phyloP scores from a whole-genome alignment of 2,329 filamentous ascomycete genomes.

The Mycosphaerella sp. region DNA sequence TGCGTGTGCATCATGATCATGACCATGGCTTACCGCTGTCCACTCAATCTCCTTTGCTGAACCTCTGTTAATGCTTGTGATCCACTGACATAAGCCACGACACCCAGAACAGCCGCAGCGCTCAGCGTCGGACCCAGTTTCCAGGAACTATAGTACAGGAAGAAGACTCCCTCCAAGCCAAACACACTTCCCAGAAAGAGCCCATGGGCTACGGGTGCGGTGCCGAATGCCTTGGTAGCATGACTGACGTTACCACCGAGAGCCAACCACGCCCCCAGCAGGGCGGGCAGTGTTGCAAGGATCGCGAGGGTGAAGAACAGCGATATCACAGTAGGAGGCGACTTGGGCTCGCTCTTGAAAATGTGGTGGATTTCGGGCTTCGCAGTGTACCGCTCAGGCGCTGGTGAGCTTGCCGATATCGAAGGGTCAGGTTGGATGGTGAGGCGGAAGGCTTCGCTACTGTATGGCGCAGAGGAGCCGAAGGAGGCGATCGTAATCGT shows the following conservation, averaged over 20 bases:
- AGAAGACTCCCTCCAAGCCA: constrained; percentile 85
- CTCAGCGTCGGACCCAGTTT: constrained; percentile 86
- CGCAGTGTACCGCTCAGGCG: constrained; percentile 75
- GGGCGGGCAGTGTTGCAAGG: constrained; percentile 62
- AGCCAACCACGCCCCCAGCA: constrained; percentile 67
- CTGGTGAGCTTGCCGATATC: constrained; percentile 55
- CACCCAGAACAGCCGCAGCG: constrained; percentile 59
- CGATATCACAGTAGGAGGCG: constrained; percentile 72
- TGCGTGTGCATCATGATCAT: background rate
- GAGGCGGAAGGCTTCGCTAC: constrained; percentile 66
- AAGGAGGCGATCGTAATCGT: constrained; percentile 81
- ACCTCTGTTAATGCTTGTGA: constrained; percentile 89
- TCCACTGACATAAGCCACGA: constrained; percentile 75
- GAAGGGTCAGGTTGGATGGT: constrained; percentile 58
- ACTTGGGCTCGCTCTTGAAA: constrained; percentile 74
- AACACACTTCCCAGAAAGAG: constrained; percentile 83
- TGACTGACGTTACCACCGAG: constrained; percentile 81
- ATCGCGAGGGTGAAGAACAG: constrained; percentile 70
- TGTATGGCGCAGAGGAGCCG: constrained; percentile 62
- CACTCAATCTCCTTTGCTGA: constrained; percentile 75
- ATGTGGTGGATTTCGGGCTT: constrained; percentile 82
- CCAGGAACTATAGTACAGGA: constrained; percentile 89
- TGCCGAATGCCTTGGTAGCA: constrained; percentile 63
- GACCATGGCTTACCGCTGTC: constrained; percentile 46
- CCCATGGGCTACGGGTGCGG: constrained; percentile 72